Evolutionary conservation across 139 green algal species (phyloP).

Genomic region (Chlorella vulgaris): DNA sequence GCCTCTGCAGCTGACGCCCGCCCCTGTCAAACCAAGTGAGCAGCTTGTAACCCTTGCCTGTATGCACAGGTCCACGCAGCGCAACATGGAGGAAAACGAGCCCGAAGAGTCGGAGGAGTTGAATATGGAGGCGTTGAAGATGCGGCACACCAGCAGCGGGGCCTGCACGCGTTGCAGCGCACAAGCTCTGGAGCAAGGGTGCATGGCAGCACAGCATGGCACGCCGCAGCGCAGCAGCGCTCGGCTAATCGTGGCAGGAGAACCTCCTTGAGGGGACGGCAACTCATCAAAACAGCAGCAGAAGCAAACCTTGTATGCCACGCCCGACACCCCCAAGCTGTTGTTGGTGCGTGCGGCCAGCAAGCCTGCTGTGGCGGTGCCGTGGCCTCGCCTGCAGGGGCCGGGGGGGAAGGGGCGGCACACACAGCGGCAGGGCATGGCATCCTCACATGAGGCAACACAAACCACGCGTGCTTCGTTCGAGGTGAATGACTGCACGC

Average conservation of each 20-base stretch:
- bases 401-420: too few relatives aligned
- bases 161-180: background rate
- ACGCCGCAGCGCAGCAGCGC: background rate
- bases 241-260: background rate
- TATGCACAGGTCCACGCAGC: slow-evolving; percentile 17
- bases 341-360: slow-evolving; percentile 40
- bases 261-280: background rate
- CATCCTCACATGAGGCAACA: too few relatives aligned
- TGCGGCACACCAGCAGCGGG: slow-evolving; percentile 18
- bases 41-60: background rate
- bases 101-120: background rate
- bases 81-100: background rate
- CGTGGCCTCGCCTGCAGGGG: slow-evolving; percentile 27
- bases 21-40: too few relatives aligned
- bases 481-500: too few relatives aligned
- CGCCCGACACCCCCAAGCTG: slow-evolving; percentile 31
- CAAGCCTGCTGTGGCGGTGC: slow-evolving; percentile 29
- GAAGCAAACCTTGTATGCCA: slow-evolving; percentile 18
- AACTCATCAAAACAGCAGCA: background rate
- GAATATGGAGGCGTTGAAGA: slow-evolving; percentile 4
- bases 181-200: background rate
- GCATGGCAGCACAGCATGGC: background rate
- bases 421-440: too few relatives aligned
- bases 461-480: too few relatives aligned
- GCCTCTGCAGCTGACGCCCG: too few relatives aligned